Evolutionary conservation across 768 basidiomycete species (phyloP).

Genomic region (Macrolepiota albuminosa): DNA sequence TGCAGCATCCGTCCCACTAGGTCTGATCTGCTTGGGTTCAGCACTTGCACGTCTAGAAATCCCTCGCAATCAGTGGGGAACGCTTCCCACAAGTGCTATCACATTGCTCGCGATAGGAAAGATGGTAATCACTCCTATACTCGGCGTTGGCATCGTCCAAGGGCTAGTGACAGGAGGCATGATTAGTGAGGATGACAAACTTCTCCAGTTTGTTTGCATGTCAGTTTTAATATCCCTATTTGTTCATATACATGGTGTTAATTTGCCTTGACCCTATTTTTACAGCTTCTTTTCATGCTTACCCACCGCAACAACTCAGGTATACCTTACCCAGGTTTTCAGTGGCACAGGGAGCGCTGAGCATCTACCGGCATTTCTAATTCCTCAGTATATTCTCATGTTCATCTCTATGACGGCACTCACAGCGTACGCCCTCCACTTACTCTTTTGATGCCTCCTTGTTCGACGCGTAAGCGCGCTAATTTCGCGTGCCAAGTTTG

Average conservation of each 20-base stretch:
- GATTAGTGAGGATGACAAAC: constrained; percentile 47
- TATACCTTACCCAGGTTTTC: constrained; percentile 61
- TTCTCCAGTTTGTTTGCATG: constrained; percentile 67
- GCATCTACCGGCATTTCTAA: constrained; percentile 56
- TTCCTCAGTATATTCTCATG: constrained; percentile 57
- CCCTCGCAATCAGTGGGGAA: constrained; percentile 40
- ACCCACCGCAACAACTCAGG: constrained; percentile 59
- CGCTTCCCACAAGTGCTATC: constrained; percentile 48
- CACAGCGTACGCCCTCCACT: constrained; percentile 40
- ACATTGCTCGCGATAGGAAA: constrained; percentile 46
- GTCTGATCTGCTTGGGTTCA: constrained; percentile 50
- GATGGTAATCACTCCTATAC: constrained; percentile 51
- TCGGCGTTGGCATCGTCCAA: constrained; percentile 56
- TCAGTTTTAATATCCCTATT: constrained; percentile 23
- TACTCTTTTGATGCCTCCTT: constrained; percentile 30
- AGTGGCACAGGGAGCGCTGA: constrained; percentile 63
- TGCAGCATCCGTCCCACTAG: constrained; percentile 48
- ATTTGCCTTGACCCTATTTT: not conserved
- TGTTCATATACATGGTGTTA: not conserved
- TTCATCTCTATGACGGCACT: constrained; percentile 45
- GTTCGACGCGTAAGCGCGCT: too few relatives aligned
- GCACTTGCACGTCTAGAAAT: constrained; percentile 53
- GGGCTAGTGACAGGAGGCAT: constrained; percentile 43
- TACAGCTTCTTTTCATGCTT: constrained; percentile 54
- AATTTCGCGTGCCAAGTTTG: too few relatives aligned